phyloP scores from a whole-genome alignment of 768 basidiomycete species.

The Scleroderma citrinum region DNA sequence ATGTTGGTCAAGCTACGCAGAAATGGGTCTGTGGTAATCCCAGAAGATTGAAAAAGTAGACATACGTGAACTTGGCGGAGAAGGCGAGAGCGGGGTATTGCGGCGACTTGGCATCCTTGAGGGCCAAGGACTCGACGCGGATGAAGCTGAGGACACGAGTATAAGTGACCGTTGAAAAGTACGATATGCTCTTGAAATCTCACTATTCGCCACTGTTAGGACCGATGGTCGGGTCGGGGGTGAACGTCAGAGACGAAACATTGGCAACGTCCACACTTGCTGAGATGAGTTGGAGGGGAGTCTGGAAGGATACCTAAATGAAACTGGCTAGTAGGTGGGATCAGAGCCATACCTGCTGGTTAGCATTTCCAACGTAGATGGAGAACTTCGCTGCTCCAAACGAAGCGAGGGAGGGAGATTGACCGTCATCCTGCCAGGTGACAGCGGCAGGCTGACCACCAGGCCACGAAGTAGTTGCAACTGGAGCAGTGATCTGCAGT shows the following conservation, averaged over 20 bases:
- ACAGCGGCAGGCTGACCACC: conserved; percentile 48
- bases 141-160: conserved; percentile 52
- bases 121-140: conserved; percentile 55
- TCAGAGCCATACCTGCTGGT: conserved; percentile 46
- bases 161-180: not conserved
- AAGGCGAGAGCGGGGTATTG: conserved; percentile 63
- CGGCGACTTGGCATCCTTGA: conserved; percentile 47
- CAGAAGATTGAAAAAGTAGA: conserved; percentile 1
- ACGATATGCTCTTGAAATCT: conserved; percentile 11
- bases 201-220: conserved; percentile 54
- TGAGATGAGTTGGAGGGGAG: conserved; percentile 48
- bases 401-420: conserved; percentile 39
- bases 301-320: conserved; percentile 32
- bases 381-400: conserved; percentile 50
- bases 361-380: conserved; percentile 59
- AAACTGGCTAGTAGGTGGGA: not conserved
- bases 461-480: conserved; percentile 37
- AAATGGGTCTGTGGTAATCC: not conserved
- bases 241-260: conserved; percentile 42
- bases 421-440: conserved; percentile 54
- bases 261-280: conserved; percentile 47
- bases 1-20: conserved; percentile 54
- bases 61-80: conserved; percentile 74
- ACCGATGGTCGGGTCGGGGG: conserved; percentile 46
- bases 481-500: conserved; percentile 53